Conservation (phyloP, 495 filamentous ascomycete species). For the Talaromyces trachyspermus region DNA sequence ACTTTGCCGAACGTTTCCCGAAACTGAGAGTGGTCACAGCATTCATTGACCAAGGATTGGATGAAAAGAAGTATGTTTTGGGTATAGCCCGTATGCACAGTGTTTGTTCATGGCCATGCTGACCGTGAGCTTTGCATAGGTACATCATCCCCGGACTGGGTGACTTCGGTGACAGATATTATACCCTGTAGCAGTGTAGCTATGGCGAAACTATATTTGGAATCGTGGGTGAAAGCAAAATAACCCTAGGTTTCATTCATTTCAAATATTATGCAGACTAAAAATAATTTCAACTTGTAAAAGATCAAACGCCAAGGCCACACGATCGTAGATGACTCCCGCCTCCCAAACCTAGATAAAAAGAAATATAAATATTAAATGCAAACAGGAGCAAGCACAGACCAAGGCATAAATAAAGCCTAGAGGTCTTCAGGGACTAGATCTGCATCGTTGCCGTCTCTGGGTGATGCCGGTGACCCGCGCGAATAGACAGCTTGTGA, state of each 20-base stretch:
- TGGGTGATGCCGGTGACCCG: slow-evolving; percentile 7
- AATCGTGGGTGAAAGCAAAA: too few relatives aligned
- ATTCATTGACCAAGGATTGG: slow-evolving; percentile 88
- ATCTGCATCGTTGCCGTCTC: background rate
- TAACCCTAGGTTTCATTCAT: too few relatives aligned
- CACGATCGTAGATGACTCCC: too few relatives aligned
- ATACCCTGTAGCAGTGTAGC: slow-evolving; percentile 59
- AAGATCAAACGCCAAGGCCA: slow-evolving; percentile 2
- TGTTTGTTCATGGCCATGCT: slow-evolving; percentile 14
- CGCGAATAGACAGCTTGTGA: slow-evolving; percentile 13
- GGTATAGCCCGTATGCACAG: too few relatives aligned
- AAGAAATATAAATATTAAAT: background rate
- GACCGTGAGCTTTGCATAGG: slow-evolving; percentile 38
- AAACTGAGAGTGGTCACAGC: slow-evolving; percentile 90
- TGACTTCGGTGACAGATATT: slow-evolving; percentile 95
- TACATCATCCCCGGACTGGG: slow-evolving; percentile 95
- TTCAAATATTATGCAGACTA: too few relatives aligned
- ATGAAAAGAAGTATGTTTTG: slow-evolving; percentile 90
- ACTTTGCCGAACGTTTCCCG: slow-evolving; percentile 88
- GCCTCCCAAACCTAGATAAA: background rate
- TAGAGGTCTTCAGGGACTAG: background rate
- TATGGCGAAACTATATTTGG: background rate
- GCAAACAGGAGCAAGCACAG: too few relatives aligned
- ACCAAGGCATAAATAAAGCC: too few relatives aligned
- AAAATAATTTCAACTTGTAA: background rate